These are phyloP conservation scores for Kwoniella dendrophila DNA, from an alignment of 768 basidiomycete genomes.

Conservation along the genomic window DNA sequence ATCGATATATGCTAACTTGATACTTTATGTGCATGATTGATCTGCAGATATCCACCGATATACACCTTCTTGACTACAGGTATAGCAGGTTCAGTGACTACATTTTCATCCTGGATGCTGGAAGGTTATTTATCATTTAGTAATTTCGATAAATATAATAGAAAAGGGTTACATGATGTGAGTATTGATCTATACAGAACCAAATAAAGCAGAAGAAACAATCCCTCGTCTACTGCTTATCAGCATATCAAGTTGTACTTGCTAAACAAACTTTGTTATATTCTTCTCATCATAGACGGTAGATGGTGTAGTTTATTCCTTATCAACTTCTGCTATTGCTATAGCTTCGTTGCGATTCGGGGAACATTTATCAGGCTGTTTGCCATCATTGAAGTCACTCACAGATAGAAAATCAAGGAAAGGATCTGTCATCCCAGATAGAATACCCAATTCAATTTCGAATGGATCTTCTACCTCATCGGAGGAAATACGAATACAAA, in stretches of 20 bases:
- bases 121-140: slow-evolving; percentile 85
- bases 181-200: slow-evolving; percentile 43
- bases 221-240: no score
- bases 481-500: not conserved
- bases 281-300: slow-evolving; percentile 65
- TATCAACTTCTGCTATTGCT: slow-evolving; percentile 76
- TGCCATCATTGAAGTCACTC: slow-evolving; percentile 34
- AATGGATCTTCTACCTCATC: slow-evolving; percentile 6
- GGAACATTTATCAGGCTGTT: slow-evolving; percentile 62
- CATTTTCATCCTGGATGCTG: slow-evolving; percentile 93
- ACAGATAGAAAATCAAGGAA: no score
- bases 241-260: no score
- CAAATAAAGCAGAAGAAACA: no score
- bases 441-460: not conserved
- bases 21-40: no score
- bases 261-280: not conserved
- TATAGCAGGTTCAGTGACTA: slow-evolving; percentile 96
- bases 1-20: no score
- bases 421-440: no score
- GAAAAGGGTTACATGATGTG: slow-evolving; percentile 73
- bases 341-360: slow-evolving; percentile 79
- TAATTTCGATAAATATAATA: slow-evolving; percentile 64
- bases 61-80: slow-evolving; percentile 88
- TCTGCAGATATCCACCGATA: slow-evolving; percentile 74
- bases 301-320: slow-evolving; percentile 78